Base-by-base conservation (phyloP, 2,329 filamentous ascomycete genomes). In the Xylariaceae sp. region DNA sequence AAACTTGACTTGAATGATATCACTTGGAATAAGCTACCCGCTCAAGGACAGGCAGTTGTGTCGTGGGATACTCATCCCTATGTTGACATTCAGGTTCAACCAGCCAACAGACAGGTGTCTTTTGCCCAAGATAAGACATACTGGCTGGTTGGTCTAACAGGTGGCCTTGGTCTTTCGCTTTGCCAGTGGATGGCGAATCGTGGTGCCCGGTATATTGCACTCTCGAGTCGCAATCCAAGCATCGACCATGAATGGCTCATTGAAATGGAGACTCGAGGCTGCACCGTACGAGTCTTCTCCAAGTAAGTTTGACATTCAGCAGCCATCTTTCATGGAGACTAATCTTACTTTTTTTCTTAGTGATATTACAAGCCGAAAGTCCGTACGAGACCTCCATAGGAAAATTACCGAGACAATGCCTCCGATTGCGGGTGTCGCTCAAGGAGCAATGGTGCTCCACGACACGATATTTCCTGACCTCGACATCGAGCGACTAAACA, bases 161-260 rank as follows among this genome's bases (percentile, higher is more conserved):
- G 67, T 37, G 56, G 62, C 4, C 52, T 70, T 5, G 69, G 69
- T 23, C 59, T 52, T 20, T 69, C 67, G 1, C 50, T 70, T 2
- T 59, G 48, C 23, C 43, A 60, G 32, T 71, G 49, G 60, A 70
- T 67, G 69, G 56, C 64, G 40, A 44, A 41, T 2, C 56, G 57
- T 18, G 67, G 67, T 37, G 68, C 69, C 29, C 56, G 56, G 23
- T 41, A 66, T 26, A 60, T 70, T 12, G 63, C 61, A 23, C 20
- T 75, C 2, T 67, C 67, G 1, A 71, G 68, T 48, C 65, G 72
- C 9, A 64, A 61, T 21, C 69, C 70, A 1, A 56, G 63, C 0
- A 48, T 71, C 1, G 52, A 67, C 3, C 20, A 59, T 19, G 46
- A 46, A 4, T 66, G 58, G 55, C 48, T 69, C 18, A 50, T 49